phyloP scores from a whole-genome alignment of 768 basidiomycete genomes.

The Rhizopogon vesiculosus region DNA sequence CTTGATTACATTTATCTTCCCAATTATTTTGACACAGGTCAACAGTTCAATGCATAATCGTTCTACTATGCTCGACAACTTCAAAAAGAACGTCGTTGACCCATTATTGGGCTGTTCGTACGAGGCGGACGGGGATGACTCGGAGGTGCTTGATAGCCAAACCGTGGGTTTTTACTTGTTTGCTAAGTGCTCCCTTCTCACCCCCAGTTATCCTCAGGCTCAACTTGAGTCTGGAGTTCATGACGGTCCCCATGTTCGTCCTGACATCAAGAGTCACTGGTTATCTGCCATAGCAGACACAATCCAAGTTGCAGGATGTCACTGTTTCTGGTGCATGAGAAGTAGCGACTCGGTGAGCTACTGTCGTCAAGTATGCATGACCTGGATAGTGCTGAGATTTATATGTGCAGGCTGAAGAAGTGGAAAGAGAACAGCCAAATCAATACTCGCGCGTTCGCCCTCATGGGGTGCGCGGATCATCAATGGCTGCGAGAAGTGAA shows the following conservation, averaged over 20 bases:
- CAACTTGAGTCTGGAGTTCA: neutral
- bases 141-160: neutral
- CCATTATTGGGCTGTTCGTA: neutral
- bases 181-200: neutral
- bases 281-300: conserved; percentile 4
- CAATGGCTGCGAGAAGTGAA: conserved; percentile 16
- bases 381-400: conserved; percentile 4
- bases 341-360: conserved; percentile 4
- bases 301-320: conserved; percentile 5
- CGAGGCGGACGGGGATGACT: neutral
- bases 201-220: neutral
- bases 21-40: too few relatives aligned
- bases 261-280: conserved; percentile 5
- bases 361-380: too few relatives aligned
- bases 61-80: conserved; percentile 9
- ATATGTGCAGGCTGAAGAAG: conserved; percentile 5
- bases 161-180: neutral
- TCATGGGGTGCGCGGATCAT: neutral
- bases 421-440: neutral
- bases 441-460: neutral
- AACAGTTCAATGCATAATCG: neutral
- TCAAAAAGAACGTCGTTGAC: conserved; percentile 5
- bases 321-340: conserved; percentile 4
- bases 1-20: too few relatives aligned
- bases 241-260: neutral